Evolutionary conservation across 2,329 filamentous ascomycete species (phyloP), one percentile per base, ranked within the genome.

Genomic region (Geosmithia putterillii): DNA sequence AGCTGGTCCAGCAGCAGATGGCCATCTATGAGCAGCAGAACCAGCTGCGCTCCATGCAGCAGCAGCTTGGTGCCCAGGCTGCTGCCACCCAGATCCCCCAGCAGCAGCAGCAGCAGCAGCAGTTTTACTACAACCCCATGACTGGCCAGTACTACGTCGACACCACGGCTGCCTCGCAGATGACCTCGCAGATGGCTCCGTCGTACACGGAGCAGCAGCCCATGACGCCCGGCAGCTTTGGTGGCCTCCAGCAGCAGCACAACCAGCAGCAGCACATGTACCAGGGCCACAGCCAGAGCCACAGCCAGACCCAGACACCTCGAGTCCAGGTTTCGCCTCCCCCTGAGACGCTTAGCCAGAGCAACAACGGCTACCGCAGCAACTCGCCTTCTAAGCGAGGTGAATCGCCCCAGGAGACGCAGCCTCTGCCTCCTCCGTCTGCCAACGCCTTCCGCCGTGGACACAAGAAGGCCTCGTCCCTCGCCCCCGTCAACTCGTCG

Each of bases 391-490:
- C 77, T 15, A 79, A 78, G 60, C 76, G 81, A 55, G 74, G 75
- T 40, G 74, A 81, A 42, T 83, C 86, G 17, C 84, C 83, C 5
- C 75, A 76, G 14, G 79, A 85, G 52, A 67, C 71, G 14, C 62
- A 65, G 2, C 86, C 88, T 36, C 76, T 95, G 43, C 88, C 88
- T 42, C 87, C 87, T 22, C 86, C 87, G 46, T 94, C 88, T 44
- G 86, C 85, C 51, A 92, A 89, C 55, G 87, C 88, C 38, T 95
- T 95, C 73, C 89, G 89, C 48, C 86, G 88, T 46, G 85, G 86
- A 45, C 90, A 96, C 66, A 92, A 94, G 73, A 95, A 95, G 75
- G 78, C 79, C 10, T 77, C 80, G 19, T 94, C 90, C 5, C 72
- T 89, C 22, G 76, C 81, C 42, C 73, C 73, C 42, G 74, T 74